Evolutionary conservation across 345 rosid genomes (phyloP).

Genomic region (Boechera divaricarpa): DNA sequence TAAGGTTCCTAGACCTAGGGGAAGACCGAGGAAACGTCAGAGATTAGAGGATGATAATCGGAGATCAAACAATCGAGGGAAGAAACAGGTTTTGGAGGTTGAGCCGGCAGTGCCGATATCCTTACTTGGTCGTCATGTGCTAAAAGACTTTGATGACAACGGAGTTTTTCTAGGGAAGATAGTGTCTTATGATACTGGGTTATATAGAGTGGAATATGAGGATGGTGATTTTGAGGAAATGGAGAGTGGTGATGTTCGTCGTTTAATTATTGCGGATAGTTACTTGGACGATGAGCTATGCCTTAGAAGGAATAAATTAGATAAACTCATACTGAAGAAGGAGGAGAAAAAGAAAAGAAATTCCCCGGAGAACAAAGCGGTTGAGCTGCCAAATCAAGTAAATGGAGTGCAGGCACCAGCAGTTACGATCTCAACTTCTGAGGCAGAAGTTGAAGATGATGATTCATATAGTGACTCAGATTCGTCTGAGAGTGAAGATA

Average conservation of each 20-base stretch:
- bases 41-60: constrained; percentile 49
- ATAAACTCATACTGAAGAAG: constrained; percentile 52
- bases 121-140: constrained; percentile 67
- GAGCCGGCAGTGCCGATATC: constrained; percentile 59
- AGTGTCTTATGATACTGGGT: constrained; percentile 67
- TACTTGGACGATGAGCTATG: constrained; percentile 55
- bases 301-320: constrained; percentile 56
- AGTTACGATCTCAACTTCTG: constrained; percentile 9
- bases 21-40: constrained; percentile 72
- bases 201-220: constrained; percentile 82
- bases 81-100: constrained; percentile 53
- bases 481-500: constrained; percentile 53
- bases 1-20: constrained; percentile 59
- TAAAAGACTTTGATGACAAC: constrained; percentile 61
- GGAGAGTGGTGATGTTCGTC: constrained; percentile 74
- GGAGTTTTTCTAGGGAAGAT: constrained; percentile 71
- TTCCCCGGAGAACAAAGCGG: constrained; percentile 47
- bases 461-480: constrained; percentile 76
- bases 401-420: constrained; percentile 33
- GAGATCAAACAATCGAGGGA: constrained; percentile 34
- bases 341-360: constrained; percentile 47
- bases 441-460: constrained; percentile 50
- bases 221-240: constrained; percentile 85
- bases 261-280: constrained; percentile 54
- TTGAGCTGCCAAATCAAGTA: constrained; percentile 42